Evolutionary conservation across 2,329 filamentous ascomycete species (phyloP).

Genomic region (Colletotrichum echinochloae): DNA sequence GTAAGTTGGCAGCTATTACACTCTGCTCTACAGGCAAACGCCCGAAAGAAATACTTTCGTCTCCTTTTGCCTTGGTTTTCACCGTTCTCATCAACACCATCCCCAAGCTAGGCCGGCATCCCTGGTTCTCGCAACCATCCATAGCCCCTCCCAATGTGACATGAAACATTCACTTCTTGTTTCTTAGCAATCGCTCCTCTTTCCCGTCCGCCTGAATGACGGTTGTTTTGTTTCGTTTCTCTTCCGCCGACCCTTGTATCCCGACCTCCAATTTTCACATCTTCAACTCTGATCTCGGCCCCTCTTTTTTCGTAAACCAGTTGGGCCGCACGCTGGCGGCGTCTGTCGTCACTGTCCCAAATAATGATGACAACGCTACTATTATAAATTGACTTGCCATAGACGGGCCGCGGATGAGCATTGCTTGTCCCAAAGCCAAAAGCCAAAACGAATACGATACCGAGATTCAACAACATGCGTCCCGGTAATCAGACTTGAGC

Average conservation of each 20-base stretch:
- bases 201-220: neutral
- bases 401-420: neutral
- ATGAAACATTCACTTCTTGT: constrained; percentile 30
- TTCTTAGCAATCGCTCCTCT: constrained; percentile 23
- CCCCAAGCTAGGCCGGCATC: constrained; percentile 12
- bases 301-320: neutral
- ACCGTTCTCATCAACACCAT: neutral
- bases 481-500: neutral
- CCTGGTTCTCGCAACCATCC: constrained; percentile 25
- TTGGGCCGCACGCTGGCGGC: neutral
- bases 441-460: neutral
- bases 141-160: constrained; percentile 28
- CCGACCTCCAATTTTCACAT: neutral
- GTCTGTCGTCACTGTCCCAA: neutral
- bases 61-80: neutral
- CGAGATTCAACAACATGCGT: neutral
- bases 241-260: neutral
- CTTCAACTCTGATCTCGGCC: neutral
- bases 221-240: constrained; percentile 3
- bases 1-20: too few relatives aligned
- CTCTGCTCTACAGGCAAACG: neutral
- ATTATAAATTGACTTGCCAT: neutral
- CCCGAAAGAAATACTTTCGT: too few relatives aligned
- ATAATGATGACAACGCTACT: neutral
- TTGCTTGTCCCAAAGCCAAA: neutral